Base-by-base conservation (phyloP, 805 yeast species). In the Hyphopichia homilentoma region DNA sequence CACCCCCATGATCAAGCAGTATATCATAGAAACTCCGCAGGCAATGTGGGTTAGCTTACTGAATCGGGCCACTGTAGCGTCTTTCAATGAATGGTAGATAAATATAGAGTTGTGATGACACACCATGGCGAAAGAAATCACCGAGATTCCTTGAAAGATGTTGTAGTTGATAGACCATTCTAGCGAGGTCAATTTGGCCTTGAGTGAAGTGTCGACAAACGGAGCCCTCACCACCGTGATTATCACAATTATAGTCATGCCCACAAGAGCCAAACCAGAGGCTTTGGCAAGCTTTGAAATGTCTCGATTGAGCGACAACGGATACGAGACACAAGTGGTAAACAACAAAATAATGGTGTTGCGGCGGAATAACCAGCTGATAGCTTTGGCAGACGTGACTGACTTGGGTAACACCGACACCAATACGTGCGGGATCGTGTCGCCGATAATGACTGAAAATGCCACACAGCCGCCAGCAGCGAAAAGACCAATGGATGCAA, bases 381-480 rank as follows among this genome's bases (percentile, higher is more conserved):
- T 21, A 4, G 61, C 42, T 12, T 43, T 56, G 6, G 49, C 21
- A 7, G 33, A 43, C 7, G 67, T 58, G 3, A 68, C 47, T 12
- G 67, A 54, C 11, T 45, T 39, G 0, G 84, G 81, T 37, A 86
- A 70, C 21, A 86, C 52, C 3, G 87, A 75, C 35, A 77, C 64
- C 29, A 90, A 54, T 4, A 89, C 96, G 54, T 87, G 96, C 0
- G 97, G 97, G 21, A 90, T 79, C 0, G 96, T 84, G 50, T 89
- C 97, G 14, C 97, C 97, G 20, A 89, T 87, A 43, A 89, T 90
- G 32, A 89, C 89, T 39, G 95, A 84, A 58, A 87, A 90, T 2
- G 96, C 97, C 69, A 87, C 79, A 39, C 87, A 78, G 0, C 97
- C 97, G 16, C 97, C 97, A 49, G 86, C 80, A 1, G 97, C 97